A percentile compares a stretch with the other conserved stretches of the same genome.
phyloP scores from a whole-genome alignment of 768 basidiomycete genomes.

The Pilatotrama ljubarskyi region DNA sequence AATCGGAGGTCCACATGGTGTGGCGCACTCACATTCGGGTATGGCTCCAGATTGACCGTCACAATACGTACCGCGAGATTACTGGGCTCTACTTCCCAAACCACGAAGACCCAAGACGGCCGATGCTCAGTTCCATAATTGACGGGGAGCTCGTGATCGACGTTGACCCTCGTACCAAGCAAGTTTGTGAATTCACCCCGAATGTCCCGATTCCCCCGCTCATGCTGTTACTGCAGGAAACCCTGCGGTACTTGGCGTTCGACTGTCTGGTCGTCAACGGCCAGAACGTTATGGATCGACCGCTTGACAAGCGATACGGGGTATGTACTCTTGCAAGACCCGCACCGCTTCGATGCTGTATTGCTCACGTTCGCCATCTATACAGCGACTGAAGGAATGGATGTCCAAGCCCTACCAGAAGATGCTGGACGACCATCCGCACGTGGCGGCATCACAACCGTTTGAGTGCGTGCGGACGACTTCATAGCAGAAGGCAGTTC shows the following conservation, averaged over 20 bases:
- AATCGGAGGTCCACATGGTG: neutral
- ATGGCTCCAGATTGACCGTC: constrained; percentile 81
- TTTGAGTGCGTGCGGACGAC: constrained; percentile 67
- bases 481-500: neutral
- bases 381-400: constrained; percentile 76
- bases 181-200: constrained; percentile 44
- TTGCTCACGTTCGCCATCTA: neutral
- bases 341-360: neutral
- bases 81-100: constrained; percentile 88
- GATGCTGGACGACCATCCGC: constrained; percentile 68
- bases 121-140: constrained; percentile 77
- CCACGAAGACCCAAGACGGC: constrained; percentile 65
- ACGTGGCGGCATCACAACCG: constrained; percentile 62
- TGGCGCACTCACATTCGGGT: constrained; percentile 6
- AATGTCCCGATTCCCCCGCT: neutral
- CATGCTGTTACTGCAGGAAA: constrained; percentile 54
- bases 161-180: constrained; percentile 70
- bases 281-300: constrained; percentile 81
- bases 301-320: constrained; percentile 87
- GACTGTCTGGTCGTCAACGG: constrained; percentile 89
- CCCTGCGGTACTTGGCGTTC: constrained; percentile 81
- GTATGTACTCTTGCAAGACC: constrained; percentile 50
- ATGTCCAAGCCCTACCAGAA: constrained; percentile 79
- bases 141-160: constrained; percentile 96
- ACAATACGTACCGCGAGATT: constrained; percentile 79